Base-by-base conservation (phyloP, 73 alveolate genomes). In the Paramecium primaurelia region DNA sequence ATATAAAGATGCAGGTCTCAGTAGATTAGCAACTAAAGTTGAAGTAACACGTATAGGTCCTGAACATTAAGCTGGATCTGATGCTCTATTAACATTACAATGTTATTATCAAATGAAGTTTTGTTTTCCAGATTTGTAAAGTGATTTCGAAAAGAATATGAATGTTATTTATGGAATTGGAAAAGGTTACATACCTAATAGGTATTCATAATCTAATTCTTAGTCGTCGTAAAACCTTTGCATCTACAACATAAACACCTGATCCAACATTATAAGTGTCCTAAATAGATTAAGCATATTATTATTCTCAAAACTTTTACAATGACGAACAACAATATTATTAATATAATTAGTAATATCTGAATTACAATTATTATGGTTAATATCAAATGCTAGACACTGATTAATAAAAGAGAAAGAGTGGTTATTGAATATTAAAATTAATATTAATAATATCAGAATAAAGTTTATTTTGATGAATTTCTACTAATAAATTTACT, bases 31-130 rank as follows among this genome's bases (percentile, higher is more conserved):
- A 18, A 32, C 47, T 9, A 80, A 80, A 36, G 20, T 80, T 11
- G 91, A 80, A 14, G 71, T 47, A 2, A 36, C 32, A 16, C 44
- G 91, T 18, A 80, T 80, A 10, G 91, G 91, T 25, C 71, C 71
- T 44, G 91, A 80, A 49, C 91, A 80, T 80, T 45, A 45, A 80
- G 91, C 91, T 5, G 91, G 91, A 18, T 45, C 77, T n/a, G 91
- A 80, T 80, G 91, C 91, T 11, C n/a, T 80, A 1, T 47, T 80
- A 26, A 80, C 91, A 6, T 25, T 80, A 20, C 18, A 80, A 80
- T 80, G 91, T 49, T 80, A 45, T 80, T 80, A 45, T 47, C 22
- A 49, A 49, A 80, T 80, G 91, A 80, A 80, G 9, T 32, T 25
- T 34, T 64, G 42, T n/a, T 47, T 44, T 11, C 75, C 91, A 18